Evolutionary conservation across 805 yeast species (phyloP).

Genomic region (Lipomyces sp.): DNA sequence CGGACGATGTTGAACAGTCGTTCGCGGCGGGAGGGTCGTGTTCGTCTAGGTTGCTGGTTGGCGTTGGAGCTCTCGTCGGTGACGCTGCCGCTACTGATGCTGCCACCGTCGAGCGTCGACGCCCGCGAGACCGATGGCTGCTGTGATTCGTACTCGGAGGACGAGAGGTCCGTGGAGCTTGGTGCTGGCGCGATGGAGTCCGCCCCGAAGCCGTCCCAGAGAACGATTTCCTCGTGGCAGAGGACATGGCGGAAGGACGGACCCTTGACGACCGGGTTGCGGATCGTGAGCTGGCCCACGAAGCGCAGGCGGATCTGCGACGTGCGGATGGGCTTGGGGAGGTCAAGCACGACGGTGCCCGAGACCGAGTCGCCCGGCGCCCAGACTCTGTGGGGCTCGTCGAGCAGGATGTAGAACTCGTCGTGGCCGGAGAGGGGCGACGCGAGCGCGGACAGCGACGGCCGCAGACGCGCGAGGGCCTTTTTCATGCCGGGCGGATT

Average conservation of each 20-base stretch:
- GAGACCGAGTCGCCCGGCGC: constrained; percentile 71
- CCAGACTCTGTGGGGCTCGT: constrained; percentile 72
- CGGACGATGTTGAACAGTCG: neutral
- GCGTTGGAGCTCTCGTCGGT: neutral
- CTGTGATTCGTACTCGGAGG: neutral
- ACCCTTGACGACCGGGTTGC: constrained; percentile 36
- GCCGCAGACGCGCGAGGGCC: constrained; percentile 28
- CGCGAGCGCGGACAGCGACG: constrained; percentile 21
- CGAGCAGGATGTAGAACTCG: constrained; percentile 68
- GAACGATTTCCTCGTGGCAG: constrained; percentile 33
- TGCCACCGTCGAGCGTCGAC: no score
- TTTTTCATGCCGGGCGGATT: constrained; percentile 18
- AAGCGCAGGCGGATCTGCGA: constrained; percentile 31
- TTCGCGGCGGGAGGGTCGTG: neutral
- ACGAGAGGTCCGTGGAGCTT: neutral
- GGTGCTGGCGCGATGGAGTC: neutral
- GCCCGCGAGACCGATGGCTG: no score
- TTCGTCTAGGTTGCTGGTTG: neutral
- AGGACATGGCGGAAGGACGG: constrained; percentile 32
- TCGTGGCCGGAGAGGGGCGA: constrained; percentile 23
- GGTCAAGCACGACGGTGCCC: constrained; percentile 37
- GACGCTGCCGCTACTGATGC: neutral
- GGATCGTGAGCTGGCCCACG: constrained; percentile 35
- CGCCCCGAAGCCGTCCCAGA: constrained; percentile 28
- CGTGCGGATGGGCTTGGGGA: constrained; percentile 32